phyloP scores from a whole-genome alignment of 108 stramenopile genomes.

The Halocafeteria seosinensis region DNA sequence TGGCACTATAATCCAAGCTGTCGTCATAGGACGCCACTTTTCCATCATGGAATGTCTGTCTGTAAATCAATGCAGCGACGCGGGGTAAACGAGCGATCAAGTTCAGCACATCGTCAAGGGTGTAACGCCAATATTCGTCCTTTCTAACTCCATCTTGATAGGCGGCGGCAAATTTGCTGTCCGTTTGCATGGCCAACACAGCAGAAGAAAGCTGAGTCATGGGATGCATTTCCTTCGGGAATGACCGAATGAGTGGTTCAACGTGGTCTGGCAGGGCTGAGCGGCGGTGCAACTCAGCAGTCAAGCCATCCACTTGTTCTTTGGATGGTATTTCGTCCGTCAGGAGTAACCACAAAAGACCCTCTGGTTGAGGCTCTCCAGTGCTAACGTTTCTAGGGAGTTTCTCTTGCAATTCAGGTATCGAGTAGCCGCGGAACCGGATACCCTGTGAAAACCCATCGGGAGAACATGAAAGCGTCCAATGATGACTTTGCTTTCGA shows the following conservation, averaged over 20 bases:
- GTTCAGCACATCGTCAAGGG: constrained; percentile 80
- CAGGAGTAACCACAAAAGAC: constrained; percentile 81
- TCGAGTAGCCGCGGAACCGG: constrained; percentile 91
- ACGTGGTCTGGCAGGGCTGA: constrained; percentile 69
- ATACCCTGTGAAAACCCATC: constrained; percentile 49
- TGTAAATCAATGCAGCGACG: constrained; percentile 91
- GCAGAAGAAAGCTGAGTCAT: constrained; percentile 91
- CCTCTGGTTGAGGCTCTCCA: constrained; percentile 86
- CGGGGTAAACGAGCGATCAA: constrained; percentile 84
- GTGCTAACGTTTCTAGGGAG: constrained; percentile 75
- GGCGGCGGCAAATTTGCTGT: constrained; percentile 76
- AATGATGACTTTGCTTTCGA: background rate
- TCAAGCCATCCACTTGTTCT: constrained; percentile 78
- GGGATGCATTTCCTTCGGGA: constrained; percentile 95
- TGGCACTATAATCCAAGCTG: constrained; percentile 86
- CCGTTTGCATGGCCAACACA: constrained; percentile 66
- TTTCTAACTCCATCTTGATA: constrained; percentile 74
- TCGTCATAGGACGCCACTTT: constrained; percentile 60
- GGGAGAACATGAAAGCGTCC: background rate
- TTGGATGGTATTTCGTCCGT: constrained; percentile 90
- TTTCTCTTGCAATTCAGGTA: constrained; percentile 87
- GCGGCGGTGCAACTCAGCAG: constrained; percentile 71
- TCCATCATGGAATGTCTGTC: constrained; percentile 84
- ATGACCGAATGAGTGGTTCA: constrained; percentile 62
- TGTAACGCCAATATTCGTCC: constrained; percentile 70